Percentiles rank a stretch among this genome's conserved stretches.
Conservation (phyloP, 1,284 basidiomycete genomes). For the Fomitopsis betulina region DNA sequence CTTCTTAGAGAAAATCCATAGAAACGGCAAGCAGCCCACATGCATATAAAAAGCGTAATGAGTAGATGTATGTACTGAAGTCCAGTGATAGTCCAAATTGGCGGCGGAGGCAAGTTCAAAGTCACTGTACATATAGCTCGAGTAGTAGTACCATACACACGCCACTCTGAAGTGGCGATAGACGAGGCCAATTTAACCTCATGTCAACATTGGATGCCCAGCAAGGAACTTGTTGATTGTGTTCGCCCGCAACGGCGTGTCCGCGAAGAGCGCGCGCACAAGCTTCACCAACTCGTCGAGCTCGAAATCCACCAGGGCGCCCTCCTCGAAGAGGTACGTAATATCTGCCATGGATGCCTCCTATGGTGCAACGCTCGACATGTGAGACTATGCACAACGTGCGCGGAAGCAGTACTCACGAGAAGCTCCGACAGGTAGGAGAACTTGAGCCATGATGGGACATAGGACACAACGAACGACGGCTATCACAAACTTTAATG, state of each 20-base stretch:
- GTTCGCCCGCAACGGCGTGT: constrained; percentile 76
- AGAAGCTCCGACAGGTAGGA: constrained; percentile 89
- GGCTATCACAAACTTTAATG: constrained; percentile 34
- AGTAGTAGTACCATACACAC: too few species aligned
- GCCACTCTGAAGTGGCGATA: neutral
- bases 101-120: too few species aligned
- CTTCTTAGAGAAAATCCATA: too few species aligned
- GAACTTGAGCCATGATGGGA: constrained; percentile 93
- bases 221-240: constrained; percentile 71
- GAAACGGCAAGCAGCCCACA: too few species aligned
- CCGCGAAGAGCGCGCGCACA: constrained; percentile 86
- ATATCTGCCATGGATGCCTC: constrained; percentile 94
- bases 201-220: constrained; percentile 43
- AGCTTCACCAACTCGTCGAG: constrained; percentile 80
- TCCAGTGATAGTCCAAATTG: too few species aligned
- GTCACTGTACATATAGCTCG: too few species aligned
- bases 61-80: too few species aligned
- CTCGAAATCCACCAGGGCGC: constrained; percentile 88
- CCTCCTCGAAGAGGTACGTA: constrained; percentile 88
- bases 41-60: too few species aligned
- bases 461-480: constrained; percentile 71
- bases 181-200: neutral
- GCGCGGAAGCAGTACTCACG: constrained; percentile 41
- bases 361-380: constrained; percentile 33
- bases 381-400: neutral